These are phyloP conservation scores for Sclerotinia nivalis DNA, from an alignment of 2,329 filamentous ascomycete genomes.

Conservation along the genomic window DNA sequence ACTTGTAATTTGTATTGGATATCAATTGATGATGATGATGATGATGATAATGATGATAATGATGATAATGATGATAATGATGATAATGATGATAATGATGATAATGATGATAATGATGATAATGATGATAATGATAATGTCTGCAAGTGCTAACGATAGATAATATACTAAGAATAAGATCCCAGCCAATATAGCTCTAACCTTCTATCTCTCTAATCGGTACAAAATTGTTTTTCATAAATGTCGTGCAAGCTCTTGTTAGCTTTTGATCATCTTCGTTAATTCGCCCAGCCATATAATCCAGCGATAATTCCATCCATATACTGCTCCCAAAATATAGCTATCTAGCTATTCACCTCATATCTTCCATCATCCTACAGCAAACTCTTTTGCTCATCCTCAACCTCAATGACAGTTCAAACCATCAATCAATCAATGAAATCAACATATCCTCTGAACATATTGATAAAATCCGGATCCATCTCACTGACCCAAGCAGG, in stretches of 20 bases:
- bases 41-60: too few relatives aligned
- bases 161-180: not conserved
- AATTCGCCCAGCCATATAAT: not conserved
- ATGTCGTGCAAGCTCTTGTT: not conserved
- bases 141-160: not conserved
- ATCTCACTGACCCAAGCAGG: constrained; percentile 41
- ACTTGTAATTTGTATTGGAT: too few relatives aligned
- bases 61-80: too few relatives aligned
- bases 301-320: not conserved
- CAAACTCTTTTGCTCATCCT: not conserved
- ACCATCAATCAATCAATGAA: constrained; percentile 29
- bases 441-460: constrained; percentile 40
- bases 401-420: not conserved
- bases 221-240: not conserved
- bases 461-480: constrained; percentile 40
- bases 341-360: not conserved
- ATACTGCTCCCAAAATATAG: not conserved
- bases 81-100: too few relatives aligned
- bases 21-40: too few relatives aligned
- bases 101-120: too few relatives aligned
- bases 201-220: not conserved
- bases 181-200: not conserved
- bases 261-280: not conserved
- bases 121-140: not conserved
- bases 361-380: not conserved